phyloP scores from a whole-genome alignment of 179 eudicot genomes.

The Corrigiola litoralis region DNA sequence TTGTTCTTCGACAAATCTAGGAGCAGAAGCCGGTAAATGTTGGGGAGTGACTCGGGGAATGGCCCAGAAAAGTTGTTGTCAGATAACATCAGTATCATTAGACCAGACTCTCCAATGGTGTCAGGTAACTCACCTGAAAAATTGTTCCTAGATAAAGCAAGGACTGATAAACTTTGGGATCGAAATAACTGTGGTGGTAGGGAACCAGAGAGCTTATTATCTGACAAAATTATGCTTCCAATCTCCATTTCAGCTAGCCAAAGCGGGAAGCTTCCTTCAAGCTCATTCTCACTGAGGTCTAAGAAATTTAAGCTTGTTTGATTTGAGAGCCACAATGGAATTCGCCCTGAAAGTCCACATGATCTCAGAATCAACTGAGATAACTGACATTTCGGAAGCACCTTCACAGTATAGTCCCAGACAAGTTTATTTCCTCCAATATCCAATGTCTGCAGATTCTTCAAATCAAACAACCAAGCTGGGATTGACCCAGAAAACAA shows the following conservation, averaged over 20 bases:
- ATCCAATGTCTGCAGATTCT: conserved; percentile 23
- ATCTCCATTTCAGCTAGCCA: conserved; percentile 58
- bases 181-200: conserved; percentile 47
- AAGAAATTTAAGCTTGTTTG: conserved; percentile 43
- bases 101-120: conserved; percentile 43
- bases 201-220: conserved; percentile 44
- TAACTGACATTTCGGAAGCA: conserved; percentile 40
- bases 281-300: conserved; percentile 44
- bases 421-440: conserved; percentile 39
- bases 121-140: conserved; percentile 52
- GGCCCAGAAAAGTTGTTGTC: conserved; percentile 48
- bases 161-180: conserved; percentile 42
- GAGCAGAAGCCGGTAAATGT: conserved; percentile 41
- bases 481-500: conserved; percentile 44
- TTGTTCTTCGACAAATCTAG: conserved; percentile 51
- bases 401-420: conserved; percentile 28
- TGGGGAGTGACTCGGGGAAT: conserved; percentile 42
- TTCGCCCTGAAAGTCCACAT: conserved; percentile 36
- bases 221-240: conserved; percentile 48
- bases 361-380: conserved; percentile 39
- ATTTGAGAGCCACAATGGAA: conserved; percentile 50
- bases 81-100: conserved; percentile 51
- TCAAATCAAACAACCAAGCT: conserved; percentile 37
- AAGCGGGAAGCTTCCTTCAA: conserved; percentile 38
- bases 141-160: conserved; percentile 46